Evolutionary conservation across 768 basidiomycete species (phyloP).

Genomic region (Chalciporus sphaerocephalus): DNA sequence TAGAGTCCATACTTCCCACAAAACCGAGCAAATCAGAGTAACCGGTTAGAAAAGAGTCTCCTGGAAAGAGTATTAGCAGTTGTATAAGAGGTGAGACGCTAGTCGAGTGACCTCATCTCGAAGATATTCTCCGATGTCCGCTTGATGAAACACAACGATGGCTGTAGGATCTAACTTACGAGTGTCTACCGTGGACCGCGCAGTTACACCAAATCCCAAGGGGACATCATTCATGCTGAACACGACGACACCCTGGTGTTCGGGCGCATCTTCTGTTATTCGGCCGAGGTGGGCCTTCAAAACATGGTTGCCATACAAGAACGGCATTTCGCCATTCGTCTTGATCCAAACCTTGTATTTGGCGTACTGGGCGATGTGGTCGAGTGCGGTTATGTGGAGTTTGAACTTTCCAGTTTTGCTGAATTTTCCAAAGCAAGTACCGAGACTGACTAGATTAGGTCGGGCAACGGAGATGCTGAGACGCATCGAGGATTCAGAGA

Average conservation of each 20-base stretch:
- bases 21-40: conserved; percentile 17
- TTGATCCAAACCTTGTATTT: conserved; percentile 99
- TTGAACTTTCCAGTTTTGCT: conserved; percentile 97
- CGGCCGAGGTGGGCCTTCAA: conserved; percentile 98
- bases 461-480: conserved; percentile 89
- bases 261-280: conserved; percentile 97
- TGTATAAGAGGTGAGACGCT: background rate
- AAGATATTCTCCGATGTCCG: conserved; percentile 97
- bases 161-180: conserved; percentile 95
- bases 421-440: conserved; percentile 98
- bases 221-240: conserved; percentile 96
- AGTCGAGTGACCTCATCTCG: conserved; percentile 76
- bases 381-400: conserved; percentile 89
- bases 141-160: conserved; percentile 98
- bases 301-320: conserved; percentile 97
- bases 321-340: conserved; percentile 98
- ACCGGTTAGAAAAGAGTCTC: conserved; percentile 69
- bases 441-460: conserved; percentile 86
- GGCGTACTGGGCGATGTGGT: conserved; percentile 92
- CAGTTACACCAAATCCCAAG: conserved; percentile 95
- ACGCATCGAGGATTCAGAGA: conserved; percentile 91
- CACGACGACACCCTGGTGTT: conserved; percentile 97
- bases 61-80: conserved; percentile 34
- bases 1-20: conserved; percentile 16
- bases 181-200: conserved; percentile 92